These are phyloP conservation scores for Eucalyptus tenuipes DNA, from an alignment of 345 rosid species.

Conservation along the genomic window DNA sequence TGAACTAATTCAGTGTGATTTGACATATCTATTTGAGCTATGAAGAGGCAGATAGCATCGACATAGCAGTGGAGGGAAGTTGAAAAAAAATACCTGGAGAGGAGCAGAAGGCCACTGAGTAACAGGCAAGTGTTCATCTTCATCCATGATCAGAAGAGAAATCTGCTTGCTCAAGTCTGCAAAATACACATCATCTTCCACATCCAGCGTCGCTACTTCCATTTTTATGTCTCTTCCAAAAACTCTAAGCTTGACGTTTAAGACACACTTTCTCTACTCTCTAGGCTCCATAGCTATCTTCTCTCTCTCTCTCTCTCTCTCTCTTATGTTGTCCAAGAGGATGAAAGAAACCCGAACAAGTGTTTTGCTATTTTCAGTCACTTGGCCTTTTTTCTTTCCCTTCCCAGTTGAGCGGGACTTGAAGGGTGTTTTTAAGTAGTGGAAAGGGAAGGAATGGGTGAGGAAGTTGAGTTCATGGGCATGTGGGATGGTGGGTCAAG, in stretches of 20 bases:
- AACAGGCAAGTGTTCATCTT: constrained; percentile 62
- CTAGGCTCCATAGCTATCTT: not conserved
- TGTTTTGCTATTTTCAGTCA: not conserved
- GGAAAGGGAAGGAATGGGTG: not conserved
- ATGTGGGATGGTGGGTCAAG: constrained; percentile 23
- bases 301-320: too few species aligned
- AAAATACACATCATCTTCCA: constrained; percentile 83
- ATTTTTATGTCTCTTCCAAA: not conserved
- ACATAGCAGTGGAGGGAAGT: not conserved
- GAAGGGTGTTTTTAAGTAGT: constrained; percentile 16
- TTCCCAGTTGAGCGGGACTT: not conserved
- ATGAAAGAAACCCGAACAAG: not conserved
- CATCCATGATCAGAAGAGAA: constrained; percentile 89
- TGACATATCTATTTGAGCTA: not conserved
- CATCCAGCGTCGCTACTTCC: constrained; percentile 43
- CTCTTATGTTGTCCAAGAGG: not conserved
- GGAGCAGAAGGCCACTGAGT: constrained; percentile 34
- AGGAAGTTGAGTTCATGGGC: not conserved
- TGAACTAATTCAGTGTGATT: not conserved
- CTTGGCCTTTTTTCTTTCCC: not conserved
- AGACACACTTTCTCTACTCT: not conserved
- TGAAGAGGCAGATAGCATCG: not conserved
- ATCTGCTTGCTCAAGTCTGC: constrained; percentile 90
- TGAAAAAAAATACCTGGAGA: constrained; percentile 36
- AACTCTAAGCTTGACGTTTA: not conserved